Base-by-base conservation (phyloP, 805 yeast genomes). In the Zygosaccharomyces bisporus region DNA sequence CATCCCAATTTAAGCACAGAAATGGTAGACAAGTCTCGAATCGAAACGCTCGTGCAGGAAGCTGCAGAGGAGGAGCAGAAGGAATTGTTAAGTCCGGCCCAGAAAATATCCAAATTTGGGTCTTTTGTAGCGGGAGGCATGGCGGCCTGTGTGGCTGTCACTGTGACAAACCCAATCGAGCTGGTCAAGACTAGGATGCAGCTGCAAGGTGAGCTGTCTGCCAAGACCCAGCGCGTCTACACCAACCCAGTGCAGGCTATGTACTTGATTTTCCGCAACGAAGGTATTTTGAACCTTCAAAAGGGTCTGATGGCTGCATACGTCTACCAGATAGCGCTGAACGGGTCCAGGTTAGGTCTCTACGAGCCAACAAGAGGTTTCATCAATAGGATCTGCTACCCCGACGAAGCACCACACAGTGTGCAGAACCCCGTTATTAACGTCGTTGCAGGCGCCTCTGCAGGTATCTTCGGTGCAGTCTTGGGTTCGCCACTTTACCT, bases 81-180 rank as follows among this genome's bases (percentile, higher is more conserved):
- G 40, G 17, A 30, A 13, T 69, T 69, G 48, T 14, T 27, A 27
- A 56, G 76, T 4, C 80, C 79, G 1, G 74, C 81, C n/a, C 81
- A 78, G 52, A 70, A 75, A 52, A 74, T 83, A 16, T 73, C 82
- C 31, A 79, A 86, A 3, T 52, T 73, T 9, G 95, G 95, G 16
- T 95, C 96, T 1, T 88, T 90, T 56, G 57, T 81, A 4, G 96
- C 96, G 3, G 97, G 96, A 44, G 95, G 93, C 6, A 46, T 85
- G 12, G 99, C 99, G 2, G 97, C 98, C 2, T 90, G 98, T 71
- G 93, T 95, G 43, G 98, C 99, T 0, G 99, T 93, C 35, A 91
- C 97, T 0, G 82, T 91, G 61, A 90, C 98, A 3, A 93, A 93
- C 63, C 99, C 99, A 4, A 83, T 93, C 51, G 99, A 93, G 66